These are phyloP conservation scores for Rubia tinctorum DNA, from an alignment of 305 asterid species.

Conservation along the genomic window DNA sequence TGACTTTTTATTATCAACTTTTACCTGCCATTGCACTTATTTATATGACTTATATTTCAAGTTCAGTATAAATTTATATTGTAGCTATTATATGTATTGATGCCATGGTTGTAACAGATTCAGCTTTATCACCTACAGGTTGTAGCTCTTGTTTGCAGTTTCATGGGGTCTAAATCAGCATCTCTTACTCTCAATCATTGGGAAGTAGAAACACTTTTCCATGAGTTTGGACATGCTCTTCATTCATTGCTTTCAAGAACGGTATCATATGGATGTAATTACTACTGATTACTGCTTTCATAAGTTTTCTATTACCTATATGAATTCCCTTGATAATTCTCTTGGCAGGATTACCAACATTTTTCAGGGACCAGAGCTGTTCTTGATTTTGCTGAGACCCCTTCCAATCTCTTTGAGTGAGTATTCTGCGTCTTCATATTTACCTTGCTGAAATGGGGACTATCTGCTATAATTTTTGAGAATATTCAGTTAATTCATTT, in stretches of 20 bases:
- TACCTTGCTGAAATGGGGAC: not conserved
- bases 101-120: slow-evolving; percentile 13
- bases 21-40: not conserved
- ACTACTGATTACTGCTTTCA: slow-evolving; percentile 17
- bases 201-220: slow-evolving; percentile 94
- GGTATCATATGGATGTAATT: slow-evolving; percentile 36
- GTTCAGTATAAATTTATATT: not conserved
- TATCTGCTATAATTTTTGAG: not conserved
- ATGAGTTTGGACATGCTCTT: slow-evolving; percentile 98
- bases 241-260: slow-evolving; percentile 99
- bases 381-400: slow-evolving; percentile 96
- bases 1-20: not conserved
- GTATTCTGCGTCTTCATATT: slow-evolving; percentile 25
- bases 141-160: slow-evolving; percentile 97
- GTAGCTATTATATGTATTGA: slow-evolving; percentile 7
- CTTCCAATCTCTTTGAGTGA: slow-evolving; percentile 96
- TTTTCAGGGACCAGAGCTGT: slow-evolving; percentile 91
- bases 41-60: not conserved
- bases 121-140: slow-evolving; percentile 46
- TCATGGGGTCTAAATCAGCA: slow-evolving; percentile 56
- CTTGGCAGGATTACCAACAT: slow-evolving; percentile 91
- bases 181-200: slow-evolving; percentile 76
- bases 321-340: slow-evolving; percentile 22
- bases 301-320: slow-evolving; percentile 11
- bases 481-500: not conserved